Evolutionary conservation across 139 green algal species (phyloP), one percentile per base, ranked within the genome.

Genomic region (Pseudopediastrum boryanum): DNA sequence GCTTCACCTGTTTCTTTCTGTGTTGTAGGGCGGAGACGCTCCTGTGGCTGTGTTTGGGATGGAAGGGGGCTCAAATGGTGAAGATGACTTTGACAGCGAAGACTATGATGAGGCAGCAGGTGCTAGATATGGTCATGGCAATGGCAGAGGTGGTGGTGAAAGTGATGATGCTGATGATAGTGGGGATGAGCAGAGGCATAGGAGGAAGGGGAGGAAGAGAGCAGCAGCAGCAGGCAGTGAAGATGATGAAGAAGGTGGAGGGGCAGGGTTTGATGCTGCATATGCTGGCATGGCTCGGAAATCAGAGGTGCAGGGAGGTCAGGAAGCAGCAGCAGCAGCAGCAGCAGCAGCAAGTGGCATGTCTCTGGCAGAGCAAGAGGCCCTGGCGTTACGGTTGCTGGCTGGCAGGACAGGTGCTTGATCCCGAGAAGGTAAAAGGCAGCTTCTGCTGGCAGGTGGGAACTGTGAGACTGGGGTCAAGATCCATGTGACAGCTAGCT

Each of bases 261-360:
- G 16, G 13, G 72, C 38, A 7, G 67, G 54, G 39, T 56, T 39
- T n/a, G 81, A 86, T 54, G 63, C 79, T 9, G 77, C 86, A 4
- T 78, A 88, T 54, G 12, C 86, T 35, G 88, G 84, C 35, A 91
- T 93, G 87, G 71, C 69, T 36, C 66, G 36, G 5, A 71, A 71
- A 36, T n/a, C 65, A 3, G 56, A 21, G 71, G 27, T 48, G 63
- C 21, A 4, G 62, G 29, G 8, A 21, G 8, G 25, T 38, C 25
- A n/a, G n/a, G n/a, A n/a, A 41, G 51, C 67, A 25, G 65, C 62
- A 52, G 61, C 68, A 36, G 51, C 31, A 54, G 59, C 43, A 33
- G 56, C 63, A 71, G 63, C 63, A 71, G 65, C 65, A 73, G 65
- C 65, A 44, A n/a, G n/a, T n/a, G 12, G 36, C 29, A 35, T 44